A percentile compares a stretch with the other conserved stretches of the same genome.
Evolutionary conservation across 2,329 filamentous ascomycete genomes (phyloP).

Genomic region (Fusarium sambucinum): DNA sequence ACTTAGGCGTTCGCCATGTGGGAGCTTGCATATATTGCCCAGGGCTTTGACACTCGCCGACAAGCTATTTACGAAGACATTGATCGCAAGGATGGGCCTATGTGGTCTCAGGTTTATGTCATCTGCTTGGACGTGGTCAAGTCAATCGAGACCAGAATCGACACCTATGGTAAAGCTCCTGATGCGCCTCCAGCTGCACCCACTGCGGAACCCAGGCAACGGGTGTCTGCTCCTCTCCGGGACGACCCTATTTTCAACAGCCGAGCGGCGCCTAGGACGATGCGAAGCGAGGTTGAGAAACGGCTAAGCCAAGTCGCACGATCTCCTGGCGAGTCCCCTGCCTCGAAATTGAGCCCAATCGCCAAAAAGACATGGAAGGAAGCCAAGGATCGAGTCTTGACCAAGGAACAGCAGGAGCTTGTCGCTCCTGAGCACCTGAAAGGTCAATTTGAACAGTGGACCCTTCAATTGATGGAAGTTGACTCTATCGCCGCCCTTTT

Average conservation of each 20-base stretch:
- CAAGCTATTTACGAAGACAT: constrained; percentile 89
- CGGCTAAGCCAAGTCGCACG: constrained; percentile 58
- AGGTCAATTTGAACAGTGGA: constrained; percentile 62
- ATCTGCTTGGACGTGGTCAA: constrained; percentile 78
- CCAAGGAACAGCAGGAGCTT: constrained; percentile 66
- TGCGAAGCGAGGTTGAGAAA: constrained; percentile 61
- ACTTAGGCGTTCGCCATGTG: constrained; percentile 85
- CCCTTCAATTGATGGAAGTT: constrained; percentile 60
- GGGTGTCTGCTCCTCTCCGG: constrained; percentile 57
- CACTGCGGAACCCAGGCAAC: constrained; percentile 49
- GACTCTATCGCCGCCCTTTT: constrained; percentile 75
- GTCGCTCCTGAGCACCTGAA: constrained; percentile 63
- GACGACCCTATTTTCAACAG: constrained; percentile 61
- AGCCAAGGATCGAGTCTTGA: constrained; percentile 62
- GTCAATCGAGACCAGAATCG: constrained; percentile 75
- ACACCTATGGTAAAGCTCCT: constrained; percentile 66
- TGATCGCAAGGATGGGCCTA: constrained; percentile 81
- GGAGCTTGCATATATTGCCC: constrained; percentile 86
- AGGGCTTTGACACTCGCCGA: constrained; percentile 78
- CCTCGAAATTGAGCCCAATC: constrained; percentile 62
- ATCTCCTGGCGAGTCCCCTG: constrained; percentile 62
- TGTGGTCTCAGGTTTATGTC: constrained; percentile 82
- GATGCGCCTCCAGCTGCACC: constrained; percentile 51
- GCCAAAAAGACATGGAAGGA: constrained; percentile 63
- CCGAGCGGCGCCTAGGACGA: constrained; percentile 53